These are phyloP conservation scores for Sarocladiaceae sp. DNA, from an alignment of 2,329 filamentous ascomycete species.

Conservation along the genomic window DNA sequence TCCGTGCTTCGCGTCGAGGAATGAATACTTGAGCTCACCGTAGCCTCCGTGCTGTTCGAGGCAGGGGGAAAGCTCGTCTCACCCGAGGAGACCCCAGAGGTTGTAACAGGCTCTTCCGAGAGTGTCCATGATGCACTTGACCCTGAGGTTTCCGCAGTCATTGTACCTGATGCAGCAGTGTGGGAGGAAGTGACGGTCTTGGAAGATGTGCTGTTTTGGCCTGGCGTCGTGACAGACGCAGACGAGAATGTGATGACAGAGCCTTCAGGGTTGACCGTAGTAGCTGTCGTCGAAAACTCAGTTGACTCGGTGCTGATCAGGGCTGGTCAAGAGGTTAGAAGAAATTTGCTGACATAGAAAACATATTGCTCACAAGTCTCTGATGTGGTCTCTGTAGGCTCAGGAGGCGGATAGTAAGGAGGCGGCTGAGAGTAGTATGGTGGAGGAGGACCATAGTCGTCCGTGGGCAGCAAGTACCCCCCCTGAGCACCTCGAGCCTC, in stretches of 20 bases:
- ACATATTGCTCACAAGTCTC: not conserved
- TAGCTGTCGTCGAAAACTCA: too few species aligned
- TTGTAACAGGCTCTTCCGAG: not conserved
- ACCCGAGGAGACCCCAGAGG: not conserved
- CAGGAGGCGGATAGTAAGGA: constrained; percentile 4
- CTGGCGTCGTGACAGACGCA: too few species aligned
- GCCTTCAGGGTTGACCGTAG: too few species aligned
- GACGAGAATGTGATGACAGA: too few species aligned
- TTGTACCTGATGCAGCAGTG: not conserved
- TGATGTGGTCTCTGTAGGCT: constrained; percentile 2
- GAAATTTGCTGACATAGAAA: not conserved
- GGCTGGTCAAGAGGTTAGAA: not conserved
- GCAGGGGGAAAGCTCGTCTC: too few species aligned
- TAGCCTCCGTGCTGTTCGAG: too few species aligned
- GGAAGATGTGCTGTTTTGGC: too few species aligned
- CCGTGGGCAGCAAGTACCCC: constrained; percentile 11
- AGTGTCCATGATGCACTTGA: not conserved
- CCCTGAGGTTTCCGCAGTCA: not conserved
- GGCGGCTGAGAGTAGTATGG: constrained; percentile 17
- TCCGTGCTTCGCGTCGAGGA: not conserved
- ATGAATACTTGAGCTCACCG: not conserved
- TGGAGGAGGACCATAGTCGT: constrained; percentile 16
- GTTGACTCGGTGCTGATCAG: not conserved
- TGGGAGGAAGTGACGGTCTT: not conserved
- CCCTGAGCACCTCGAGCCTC: constrained; percentile 11